A percentile compares a stretch with the other conserved stretches of the same genome.
Evolutionary conservation across 768 basidiomycete species (phyloP).

Genomic region (Lentinula sp.): DNA sequence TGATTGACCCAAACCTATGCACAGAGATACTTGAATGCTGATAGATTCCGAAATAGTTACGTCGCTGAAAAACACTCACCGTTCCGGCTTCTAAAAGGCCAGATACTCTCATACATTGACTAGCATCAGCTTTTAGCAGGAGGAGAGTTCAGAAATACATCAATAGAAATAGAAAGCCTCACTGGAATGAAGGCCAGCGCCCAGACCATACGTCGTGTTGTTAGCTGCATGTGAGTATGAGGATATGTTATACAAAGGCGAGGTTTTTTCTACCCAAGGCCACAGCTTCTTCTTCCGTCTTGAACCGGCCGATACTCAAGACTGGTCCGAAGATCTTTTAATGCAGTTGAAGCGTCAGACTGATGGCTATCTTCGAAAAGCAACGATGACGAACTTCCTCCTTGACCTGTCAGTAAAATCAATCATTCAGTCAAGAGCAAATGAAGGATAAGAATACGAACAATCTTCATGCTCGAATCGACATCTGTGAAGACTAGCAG

Average conservation of each 20-base stretch:
- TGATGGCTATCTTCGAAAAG: constrained; percentile 2
- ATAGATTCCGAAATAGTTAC: neutral
- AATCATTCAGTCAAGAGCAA: neutral
- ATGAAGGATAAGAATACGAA: constrained; percentile 25
- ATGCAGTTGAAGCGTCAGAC: neutral
- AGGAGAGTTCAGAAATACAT: constrained; percentile 8
- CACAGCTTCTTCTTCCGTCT: constrained; percentile 84
- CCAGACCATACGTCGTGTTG: constrained; percentile 85
- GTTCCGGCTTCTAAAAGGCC: constrained; percentile 85
- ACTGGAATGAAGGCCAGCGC: constrained; percentile 89
- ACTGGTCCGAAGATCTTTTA: constrained; percentile 92
- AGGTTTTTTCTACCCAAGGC: constrained; percentile 23
- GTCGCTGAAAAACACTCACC: constrained; percentile 32
- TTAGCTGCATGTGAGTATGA: constrained; percentile 46
- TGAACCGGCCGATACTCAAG: constrained; percentile 75
- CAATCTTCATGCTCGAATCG: constrained; percentile 78
- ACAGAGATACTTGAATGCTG: neutral
- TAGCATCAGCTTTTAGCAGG: constrained; percentile 55
- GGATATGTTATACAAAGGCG: neutral
- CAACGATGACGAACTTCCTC: constrained; percentile 52
- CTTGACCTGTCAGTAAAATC: constrained; percentile 36
- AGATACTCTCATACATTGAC: constrained; percentile 86
- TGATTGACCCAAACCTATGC: constrained; percentile 87
- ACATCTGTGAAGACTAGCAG: constrained; percentile 75
- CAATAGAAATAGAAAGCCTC: constrained; percentile 8